Evolutionary conservation across 176 grass and related monocot genomes (phyloP), one percentile per base, ranked within the genome.

Genomic region (Cocos nucifera): DNA sequence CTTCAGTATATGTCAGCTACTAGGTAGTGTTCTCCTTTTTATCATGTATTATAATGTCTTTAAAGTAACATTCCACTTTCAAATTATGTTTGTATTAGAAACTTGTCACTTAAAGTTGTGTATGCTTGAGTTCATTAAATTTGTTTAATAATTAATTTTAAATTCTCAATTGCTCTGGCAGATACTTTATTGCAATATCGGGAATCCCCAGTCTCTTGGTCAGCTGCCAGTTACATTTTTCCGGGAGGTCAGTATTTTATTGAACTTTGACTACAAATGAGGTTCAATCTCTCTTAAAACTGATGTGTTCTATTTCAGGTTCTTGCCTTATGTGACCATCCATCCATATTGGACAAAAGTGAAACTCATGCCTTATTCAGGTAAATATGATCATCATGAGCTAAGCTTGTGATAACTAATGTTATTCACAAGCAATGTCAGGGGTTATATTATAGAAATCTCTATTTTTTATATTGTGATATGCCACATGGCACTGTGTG

Each of bases 291-390:
- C 49, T 67, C 17, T 70, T 22, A n/a, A 6, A 56, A 26, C 49
- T 69, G 19, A 21, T 15, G 16, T 22, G 8, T 29, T 19, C 12
- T 75, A 39, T 74, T 75, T 60, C 51, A 85, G 89, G 89, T 95
- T 74, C 75, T 89, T 82, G 81, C 81, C 4, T 60, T 89, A 49
- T 95, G 85, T 65, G 69, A 95, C 56, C 77, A 89, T 70, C 89
- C 85, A 50, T 27, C 71, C 32, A 75, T 95, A 72, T 56, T 95
- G 51, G 61, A 82, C 25, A 72, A 71, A 64, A 69, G 10, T 2
- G 50, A 69, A 77, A 69, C 65, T 23, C 72, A 56, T 71, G 76
- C 65, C 51, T 77, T 79, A 22, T 95, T 95, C 75, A 89, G 85
- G 85, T 89, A 79, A 4, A 30, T 20, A 6, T 39, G 35, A 4